Percentiles rank a stretch among this genome's conserved stretches.
phyloP scores from a whole-genome alignment of 306 rosid species.

The Malus asiatica region DNA sequence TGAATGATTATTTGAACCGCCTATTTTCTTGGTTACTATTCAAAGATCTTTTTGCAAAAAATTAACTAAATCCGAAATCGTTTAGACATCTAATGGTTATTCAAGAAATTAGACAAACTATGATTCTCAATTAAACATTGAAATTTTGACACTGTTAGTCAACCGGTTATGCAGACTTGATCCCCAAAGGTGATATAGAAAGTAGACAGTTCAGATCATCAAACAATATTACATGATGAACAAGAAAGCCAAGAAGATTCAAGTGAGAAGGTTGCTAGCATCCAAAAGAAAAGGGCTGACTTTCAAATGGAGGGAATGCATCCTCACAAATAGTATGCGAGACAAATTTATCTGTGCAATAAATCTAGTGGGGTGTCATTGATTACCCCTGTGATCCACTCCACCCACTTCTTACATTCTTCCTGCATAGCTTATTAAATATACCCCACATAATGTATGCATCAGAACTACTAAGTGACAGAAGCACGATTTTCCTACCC shows the following conservation, averaged over 20 bases:
- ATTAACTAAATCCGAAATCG: too few relatives aligned
- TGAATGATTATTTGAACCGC: too few relatives aligned
- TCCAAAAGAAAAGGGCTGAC: neutral
- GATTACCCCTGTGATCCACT: constrained; percentile 27
- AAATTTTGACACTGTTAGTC: too few relatives aligned
- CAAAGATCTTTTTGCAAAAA: too few relatives aligned
- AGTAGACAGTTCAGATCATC: too few relatives aligned
- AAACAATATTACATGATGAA: too few relatives aligned
- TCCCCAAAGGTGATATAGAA: too few relatives aligned
- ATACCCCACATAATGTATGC: neutral
- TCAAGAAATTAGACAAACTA: too few relatives aligned
- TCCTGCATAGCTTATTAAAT: neutral
- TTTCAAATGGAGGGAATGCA: neutral
- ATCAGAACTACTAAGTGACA: neutral
- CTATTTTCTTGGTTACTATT: too few relatives aligned
- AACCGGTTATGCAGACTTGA: too few relatives aligned
- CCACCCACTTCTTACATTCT: constrained; percentile 8
- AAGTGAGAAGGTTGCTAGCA: neutral
- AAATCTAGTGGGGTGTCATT: constrained; percentile 21
- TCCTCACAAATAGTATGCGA: neutral
- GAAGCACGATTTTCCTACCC: neutral
- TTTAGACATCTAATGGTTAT: neutral
- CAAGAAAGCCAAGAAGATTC: neutral
- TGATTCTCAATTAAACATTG: neutral
- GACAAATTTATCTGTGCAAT: neutral